Evolutionary conservation across 805 yeast genomes (phyloP), one percentile per base, ranked within the genome.

Genomic region (Saccharomycopsis guyanensis): DNA sequence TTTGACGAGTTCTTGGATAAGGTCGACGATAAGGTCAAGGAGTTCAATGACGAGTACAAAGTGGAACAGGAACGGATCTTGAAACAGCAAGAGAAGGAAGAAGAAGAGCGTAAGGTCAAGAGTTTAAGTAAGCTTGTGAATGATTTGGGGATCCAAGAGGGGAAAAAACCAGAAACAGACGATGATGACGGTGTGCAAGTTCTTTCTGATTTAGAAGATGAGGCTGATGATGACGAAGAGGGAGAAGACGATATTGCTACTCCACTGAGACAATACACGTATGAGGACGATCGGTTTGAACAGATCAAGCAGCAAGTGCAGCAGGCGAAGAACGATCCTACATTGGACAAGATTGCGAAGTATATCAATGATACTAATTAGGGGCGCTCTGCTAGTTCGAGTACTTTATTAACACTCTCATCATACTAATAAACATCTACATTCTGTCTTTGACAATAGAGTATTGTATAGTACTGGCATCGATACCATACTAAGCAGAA

Each of bases 1-100:
- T 86, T 93, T 60, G 96, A 88, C 59, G 95, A 88, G 19, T 91
- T 93, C 58, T 61, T 91, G 57, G 70, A 67, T n/a, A 84, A 86
- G 1, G 93, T 93, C 3, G 95, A 86, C 57, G 73, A 75, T 49
- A 93, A 93, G 65, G 88, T 82, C 40, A 86, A 80, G 33, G 99
- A 93, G 64, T 93, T 82, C 62, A 78, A 87, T 49, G 78, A 79
- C 50, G 89, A 71, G 57, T 93, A 93, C 63, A 78, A 78, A 57
- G 80, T 80, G 6, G 97, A 93, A 66, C 76, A 96, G 59, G 96
- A 91, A 49, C 70, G 84, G 57, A 78, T 91, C 13, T 59, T 83
- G 43, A 75, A 82, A 61, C 78, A 83, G 53, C 85, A 87, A 58
- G 85, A 83, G 55, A 82, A 80, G 50, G 80, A 79, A 46, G 95